phyloP scores from a whole-genome alignment of 169 alveolate species.

The Toxoplasma gondii region DNA sequence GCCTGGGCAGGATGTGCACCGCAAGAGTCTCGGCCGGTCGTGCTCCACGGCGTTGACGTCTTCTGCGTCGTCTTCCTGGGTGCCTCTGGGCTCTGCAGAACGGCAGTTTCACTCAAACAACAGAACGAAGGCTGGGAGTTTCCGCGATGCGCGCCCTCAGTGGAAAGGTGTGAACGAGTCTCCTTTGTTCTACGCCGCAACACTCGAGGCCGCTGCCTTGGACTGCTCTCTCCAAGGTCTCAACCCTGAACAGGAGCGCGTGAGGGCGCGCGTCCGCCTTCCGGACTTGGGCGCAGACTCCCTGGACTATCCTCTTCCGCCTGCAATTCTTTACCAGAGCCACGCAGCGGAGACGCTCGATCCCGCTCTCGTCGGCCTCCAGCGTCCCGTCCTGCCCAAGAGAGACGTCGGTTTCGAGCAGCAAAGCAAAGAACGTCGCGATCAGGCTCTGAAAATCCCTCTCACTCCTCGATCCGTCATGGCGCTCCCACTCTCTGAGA shows the following conservation, averaged over 20 bases:
- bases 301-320: conserved; percentile 14
- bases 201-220: background rate
- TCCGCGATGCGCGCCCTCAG: background rate
- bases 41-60: background rate
- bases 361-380: background rate
- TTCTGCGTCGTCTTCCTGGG: background rate
- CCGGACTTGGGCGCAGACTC: conserved; percentile 19
- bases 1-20: too few relatives aligned
- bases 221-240: background rate
- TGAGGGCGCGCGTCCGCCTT: background rate
- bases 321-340: conserved; percentile 3
- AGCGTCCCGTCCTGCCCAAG: conserved; percentile 26
- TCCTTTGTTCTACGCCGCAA: background rate
- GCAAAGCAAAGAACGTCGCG: background rate
- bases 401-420: background rate
- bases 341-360: background rate
- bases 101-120: background rate
- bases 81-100: background rate
- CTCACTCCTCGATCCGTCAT: conserved; percentile 27
- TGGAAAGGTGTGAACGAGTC: background rate
- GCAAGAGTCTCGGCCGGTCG: too few relatives aligned
- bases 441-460: conserved; percentile 8
- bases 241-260: background rate
- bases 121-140: background rate
- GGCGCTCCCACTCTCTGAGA: conserved; percentile 35